Percentiles rank a stretch among this genome's conserved stretches.
These are phyloP conservation scores for Leptodermis oblonga DNA, from an alignment of 257 asterid genomes.

Conservation along the genomic window DNA sequence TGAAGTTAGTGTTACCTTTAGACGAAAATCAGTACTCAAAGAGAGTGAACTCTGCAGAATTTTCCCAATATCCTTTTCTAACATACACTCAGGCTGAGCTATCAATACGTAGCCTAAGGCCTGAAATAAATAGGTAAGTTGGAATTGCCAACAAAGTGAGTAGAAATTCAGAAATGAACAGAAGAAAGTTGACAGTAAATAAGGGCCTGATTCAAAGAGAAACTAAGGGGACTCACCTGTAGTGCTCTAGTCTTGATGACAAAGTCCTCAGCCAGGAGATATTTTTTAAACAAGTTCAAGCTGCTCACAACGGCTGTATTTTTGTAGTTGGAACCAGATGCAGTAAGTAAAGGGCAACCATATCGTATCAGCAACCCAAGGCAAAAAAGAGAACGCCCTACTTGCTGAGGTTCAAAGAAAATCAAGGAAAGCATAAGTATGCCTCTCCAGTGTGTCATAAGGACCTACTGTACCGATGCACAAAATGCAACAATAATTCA, in stretches of 20 bases:
- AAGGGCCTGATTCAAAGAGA: conserved; percentile 5
- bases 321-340: conserved; percentile 50
- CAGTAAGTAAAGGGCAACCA: conserved; percentile 59
- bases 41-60: conserved; percentile 76
- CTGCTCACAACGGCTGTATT: conserved; percentile 58
- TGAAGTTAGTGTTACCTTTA: conserved; percentile 53
- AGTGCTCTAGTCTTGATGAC: conserved; percentile 77
- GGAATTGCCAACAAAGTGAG: not conserved
- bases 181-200: conserved; percentile 11
- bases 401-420: conserved; percentile 57
- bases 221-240: conserved; percentile 55
- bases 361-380: conserved; percentile 95
- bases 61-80: conserved; percentile 73
- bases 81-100: conserved; percentile 88
- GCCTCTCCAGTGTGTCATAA: not conserved
- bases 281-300: conserved; percentile 69
- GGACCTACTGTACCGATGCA: not conserved
- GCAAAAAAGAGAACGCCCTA: conserved; percentile 95
- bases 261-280: conserved; percentile 86
- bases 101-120: conserved; percentile 88
- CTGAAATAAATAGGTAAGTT: conserved; percentile 37
- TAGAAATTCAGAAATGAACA: conserved; percentile 7
- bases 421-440: conserved; percentile 2
- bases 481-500: not conserved
- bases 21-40: conserved; percentile 51